A percentile compares a stretch with the other conserved stretches of the same genome.
phyloP scores from a whole-genome alignment of 805 yeast species.

The Barnettozyma botsteinii region DNA sequence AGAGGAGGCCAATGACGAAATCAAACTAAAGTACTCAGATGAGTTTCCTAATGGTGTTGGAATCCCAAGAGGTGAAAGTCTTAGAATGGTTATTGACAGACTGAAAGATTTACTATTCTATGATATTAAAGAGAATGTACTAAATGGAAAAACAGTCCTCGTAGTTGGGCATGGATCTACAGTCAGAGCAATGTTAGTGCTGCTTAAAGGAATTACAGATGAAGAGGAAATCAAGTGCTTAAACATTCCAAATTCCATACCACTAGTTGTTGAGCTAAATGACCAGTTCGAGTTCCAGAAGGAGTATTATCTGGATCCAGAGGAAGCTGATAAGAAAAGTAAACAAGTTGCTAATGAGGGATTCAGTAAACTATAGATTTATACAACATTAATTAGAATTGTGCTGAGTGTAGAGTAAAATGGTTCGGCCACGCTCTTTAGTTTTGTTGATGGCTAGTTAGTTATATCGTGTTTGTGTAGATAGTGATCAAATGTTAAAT shows the following conservation, averaged over 20 bases:
- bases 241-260: slow-evolving; percentile 82
- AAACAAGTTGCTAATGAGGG: slow-evolving; percentile 80
- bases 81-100: slow-evolving; percentile 65
- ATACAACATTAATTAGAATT: no score
- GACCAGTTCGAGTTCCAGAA: slow-evolving; percentile 41
- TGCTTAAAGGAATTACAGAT: slow-evolving; percentile 59
- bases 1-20: slow-evolving; percentile 33
- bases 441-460: no score
- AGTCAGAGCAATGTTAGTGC: slow-evolving; percentile 67
- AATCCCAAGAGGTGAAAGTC: slow-evolving; percentile 68
- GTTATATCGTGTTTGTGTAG: no score
- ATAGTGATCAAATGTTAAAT: no score
- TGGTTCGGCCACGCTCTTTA: no score
- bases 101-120: slow-evolving; percentile 53
- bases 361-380: slow-evolving; percentile 21
- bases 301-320: slow-evolving; percentile 74
- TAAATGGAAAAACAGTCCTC: slow-evolving; percentile 50
- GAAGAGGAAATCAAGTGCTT: slow-evolving; percentile 64
- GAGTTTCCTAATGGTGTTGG: slow-evolving; percentile 25
- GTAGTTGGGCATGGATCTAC: slow-evolving; percentile 81
- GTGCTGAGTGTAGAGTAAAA: no score
- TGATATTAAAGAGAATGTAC: slow-evolving; percentile 43
- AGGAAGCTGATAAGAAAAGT: slow-evolving; percentile 71
- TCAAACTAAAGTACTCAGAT: slow-evolving; percentile 30
- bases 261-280: slow-evolving; percentile 62